These are phyloP conservation scores for Phaeotremella skinneri DNA, from an alignment of 768 basidiomycete genomes.

Conservation along the genomic window DNA sequence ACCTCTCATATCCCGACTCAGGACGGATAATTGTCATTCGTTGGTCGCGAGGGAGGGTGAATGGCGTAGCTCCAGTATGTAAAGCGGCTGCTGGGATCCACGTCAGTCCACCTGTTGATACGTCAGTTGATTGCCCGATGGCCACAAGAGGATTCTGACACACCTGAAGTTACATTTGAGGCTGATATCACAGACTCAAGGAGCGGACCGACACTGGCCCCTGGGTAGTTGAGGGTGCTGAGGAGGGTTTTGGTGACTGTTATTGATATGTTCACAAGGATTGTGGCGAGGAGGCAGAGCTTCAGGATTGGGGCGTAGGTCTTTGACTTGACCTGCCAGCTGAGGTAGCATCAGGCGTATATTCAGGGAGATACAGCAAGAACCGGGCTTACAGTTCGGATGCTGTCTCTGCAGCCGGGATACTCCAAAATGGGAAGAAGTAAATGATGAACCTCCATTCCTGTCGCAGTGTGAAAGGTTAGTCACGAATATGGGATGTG, in stretches of 20 bases:
- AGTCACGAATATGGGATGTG: not conserved
- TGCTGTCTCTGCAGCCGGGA: constrained; percentile 69
- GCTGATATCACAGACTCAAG: constrained; percentile 63
- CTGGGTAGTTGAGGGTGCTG: constrained; percentile 81
- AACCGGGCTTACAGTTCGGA: constrained; percentile 61
- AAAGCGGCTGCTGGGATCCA: not conserved
- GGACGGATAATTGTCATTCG: not conserved
- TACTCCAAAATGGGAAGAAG: constrained; percentile 73
- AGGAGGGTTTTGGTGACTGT: constrained; percentile 61
- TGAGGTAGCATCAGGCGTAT: too few species aligned
- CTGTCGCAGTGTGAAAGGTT: too few species aligned
- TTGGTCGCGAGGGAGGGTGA: not conserved
- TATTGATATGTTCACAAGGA: constrained; percentile 59
- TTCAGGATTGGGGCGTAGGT: constrained; percentile 56
- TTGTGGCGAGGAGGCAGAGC: constrained; percentile 55
- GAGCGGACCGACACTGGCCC: constrained; percentile 66
- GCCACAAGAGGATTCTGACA: not conserved
- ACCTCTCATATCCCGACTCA: constrained; percentile 1
- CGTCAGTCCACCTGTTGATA: not conserved
- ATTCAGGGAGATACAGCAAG: too few species aligned
- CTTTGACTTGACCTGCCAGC: constrained; percentile 34
- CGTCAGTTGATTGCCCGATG: not conserved
- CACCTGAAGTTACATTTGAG: too few species aligned
- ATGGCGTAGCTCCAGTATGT: not conserved
- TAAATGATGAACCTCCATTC: constrained; percentile 98